Base-by-base conservation (phyloP, 805 yeast genomes). In the Monosporozyma solicola region DNA sequence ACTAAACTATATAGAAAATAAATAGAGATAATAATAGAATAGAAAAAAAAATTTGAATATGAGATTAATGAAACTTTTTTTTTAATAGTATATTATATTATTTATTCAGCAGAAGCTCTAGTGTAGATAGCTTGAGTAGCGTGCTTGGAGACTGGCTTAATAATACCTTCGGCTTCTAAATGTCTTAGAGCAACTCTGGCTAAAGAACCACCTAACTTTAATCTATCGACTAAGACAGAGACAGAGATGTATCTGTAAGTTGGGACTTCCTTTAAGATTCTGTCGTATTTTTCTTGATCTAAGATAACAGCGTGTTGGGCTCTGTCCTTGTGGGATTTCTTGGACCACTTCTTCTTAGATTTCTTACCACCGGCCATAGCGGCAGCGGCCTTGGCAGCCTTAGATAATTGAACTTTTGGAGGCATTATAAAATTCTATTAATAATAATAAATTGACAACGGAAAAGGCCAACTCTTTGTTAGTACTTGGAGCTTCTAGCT, bases 281-380 rank as follows among this genome's bases (percentile, higher is more conserved):
- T 89, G 95, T 94, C 99, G 82, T 86, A 92, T 76, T 92, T 88
- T 69, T 94, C 95, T 83, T 94, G 97, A 79, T 94, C 99, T 72
- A 94, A 82, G 76, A 87, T 80, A 72, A 94, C 91, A 74, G 90
- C 84, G 84, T 94, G 99, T 77, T 88, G 92, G 71, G 99, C 98
- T 95, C 87, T 92, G 81, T 94, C 99, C 91, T 95, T 94, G 78
- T 90, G 96, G 85, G 95, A 90, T 80, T 97, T 97, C 85, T 92
- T 91, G 87, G 95, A 87, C 99, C 98, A 94, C 96, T 94, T 94
- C 95, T 94, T 92, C 90, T 94, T 94, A 79, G 96, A 89, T 76
- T 92, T 90, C 87, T 91, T 91, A 85, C 97, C 96, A 87, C 97
- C 97, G 77, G 97, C 97, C 85, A 89, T 82, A 78, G 97, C 98